Evolutionary conservation across 768 basidiomycete species (phyloP).

Genomic region (Podaxis sp.): DNA sequence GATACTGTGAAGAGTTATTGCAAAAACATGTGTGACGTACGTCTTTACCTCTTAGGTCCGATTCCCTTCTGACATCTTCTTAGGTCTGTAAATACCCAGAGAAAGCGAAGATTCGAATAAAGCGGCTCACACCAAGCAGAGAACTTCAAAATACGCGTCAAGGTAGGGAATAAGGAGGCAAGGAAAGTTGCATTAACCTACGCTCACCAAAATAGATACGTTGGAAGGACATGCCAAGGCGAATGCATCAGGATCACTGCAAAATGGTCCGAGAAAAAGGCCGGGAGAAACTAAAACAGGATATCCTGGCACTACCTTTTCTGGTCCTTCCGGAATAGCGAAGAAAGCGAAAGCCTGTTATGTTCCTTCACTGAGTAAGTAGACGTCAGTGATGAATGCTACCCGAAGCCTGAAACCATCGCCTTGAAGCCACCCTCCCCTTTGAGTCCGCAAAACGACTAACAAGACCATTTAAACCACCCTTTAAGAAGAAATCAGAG

Average conservation of each 20-base stretch:
- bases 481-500: conserved; percentile 21
- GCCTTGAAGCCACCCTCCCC: conserved; percentile 40
- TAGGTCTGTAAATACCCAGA: conserved; percentile 81
- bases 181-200: background rate
- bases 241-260: too few species aligned
- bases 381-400: background rate
- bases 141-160: conserved; percentile 5
- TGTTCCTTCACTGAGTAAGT: conserved; percentile 32
- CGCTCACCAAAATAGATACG: background rate
- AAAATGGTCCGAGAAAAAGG: background rate
- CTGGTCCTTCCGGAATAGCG: conserved; percentile 6
- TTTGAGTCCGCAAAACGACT: conserved; percentile 38
- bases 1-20: conserved; percentile 53
- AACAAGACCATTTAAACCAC: conserved; percentile 50
- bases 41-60: conserved; percentile 19
- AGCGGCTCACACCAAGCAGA: conserved; percentile 43
- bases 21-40: conserved; percentile 78
- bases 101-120: conserved; percentile 50
- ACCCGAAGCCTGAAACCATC: background rate
- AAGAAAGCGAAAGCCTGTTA: conserved; percentile 35
- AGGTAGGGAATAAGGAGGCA: background rate
- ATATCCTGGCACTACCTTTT: conserved; percentile 5
- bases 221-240: background rate
- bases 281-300: conserved; percentile 9
- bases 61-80: background rate